phyloP scores from a whole-genome alignment of 768 basidiomycete species.

The Neoboletus subvelutipes region DNA sequence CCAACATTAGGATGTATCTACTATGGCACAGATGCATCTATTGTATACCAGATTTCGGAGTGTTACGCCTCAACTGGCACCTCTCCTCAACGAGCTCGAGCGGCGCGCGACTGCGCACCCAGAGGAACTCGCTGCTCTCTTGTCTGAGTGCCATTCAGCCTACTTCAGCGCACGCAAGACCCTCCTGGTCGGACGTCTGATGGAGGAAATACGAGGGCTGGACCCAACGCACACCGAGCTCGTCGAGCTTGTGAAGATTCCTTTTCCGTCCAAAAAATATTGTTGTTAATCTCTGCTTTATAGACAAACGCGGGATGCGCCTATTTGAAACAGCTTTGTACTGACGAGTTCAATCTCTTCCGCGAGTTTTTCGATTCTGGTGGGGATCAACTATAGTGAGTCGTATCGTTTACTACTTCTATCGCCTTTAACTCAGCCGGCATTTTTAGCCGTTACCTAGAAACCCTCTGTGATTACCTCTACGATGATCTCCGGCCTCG shows the following conservation, averaged over 20 bases:
- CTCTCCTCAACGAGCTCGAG: slow-evolving; percentile 84
- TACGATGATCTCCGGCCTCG: slow-evolving; percentile 95
- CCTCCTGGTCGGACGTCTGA: slow-evolving; percentile 70
- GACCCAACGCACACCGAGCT: slow-evolving; percentile 80
- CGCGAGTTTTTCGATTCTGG: slow-evolving; percentile 86
- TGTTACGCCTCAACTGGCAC: slow-evolving; percentile 67
- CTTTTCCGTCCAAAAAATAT: background rate
- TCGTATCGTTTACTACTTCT: slow-evolving; percentile 8
- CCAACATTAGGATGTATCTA: slow-evolving; percentile 62
- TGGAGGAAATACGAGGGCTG: slow-evolving; percentile 79
- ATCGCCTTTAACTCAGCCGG: slow-evolving; percentile 8
- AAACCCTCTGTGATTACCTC: slow-evolving; percentile 88
- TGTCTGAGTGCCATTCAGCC: slow-evolving; percentile 84
- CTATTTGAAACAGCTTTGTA: slow-evolving; percentile 88
- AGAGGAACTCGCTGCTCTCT: slow-evolving; percentile 76
- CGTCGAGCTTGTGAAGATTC: slow-evolving; percentile 75
- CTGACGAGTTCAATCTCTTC: slow-evolving; percentile 86
- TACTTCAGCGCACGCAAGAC: slow-evolving; percentile 76
- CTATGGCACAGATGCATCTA: slow-evolving; percentile 78
- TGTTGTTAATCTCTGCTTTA: background rate
- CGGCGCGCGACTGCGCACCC: slow-evolving; percentile 72
- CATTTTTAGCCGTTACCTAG: slow-evolving; percentile 74
- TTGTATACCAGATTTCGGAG: slow-evolving; percentile 87
- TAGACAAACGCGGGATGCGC: slow-evolving; percentile 91
- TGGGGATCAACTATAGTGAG: slow-evolving; percentile 70